A percentile compares a stretch with the other conserved stretches of the same genome.
phyloP scores from a whole-genome alignment of 148 eudicot genomes.

The Selenicereus undatus region DNA sequence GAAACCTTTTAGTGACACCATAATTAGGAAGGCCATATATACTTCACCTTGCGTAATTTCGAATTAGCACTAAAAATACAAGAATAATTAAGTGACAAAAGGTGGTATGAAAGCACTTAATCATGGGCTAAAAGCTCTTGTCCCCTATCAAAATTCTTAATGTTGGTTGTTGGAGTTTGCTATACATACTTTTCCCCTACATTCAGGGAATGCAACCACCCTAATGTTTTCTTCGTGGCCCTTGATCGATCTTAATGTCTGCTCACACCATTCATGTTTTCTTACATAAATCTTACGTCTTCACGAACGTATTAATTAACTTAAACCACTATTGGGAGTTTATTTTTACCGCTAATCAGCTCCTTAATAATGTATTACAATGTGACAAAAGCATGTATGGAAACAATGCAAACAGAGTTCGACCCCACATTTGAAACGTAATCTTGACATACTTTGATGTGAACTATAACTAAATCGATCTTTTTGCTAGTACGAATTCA shows the following conservation, averaged over 20 bases:
- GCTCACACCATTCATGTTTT: not conserved
- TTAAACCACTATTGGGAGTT: too few relatives aligned
- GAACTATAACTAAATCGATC: too few relatives aligned
- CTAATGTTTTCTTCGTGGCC: conserved; percentile 21
- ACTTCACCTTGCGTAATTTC: conserved; percentile 2
- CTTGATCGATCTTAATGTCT: not conserved
- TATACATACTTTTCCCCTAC: conserved; percentile 29
- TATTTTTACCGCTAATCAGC: too few relatives aligned
- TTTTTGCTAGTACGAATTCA: too few relatives aligned
- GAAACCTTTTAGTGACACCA: conserved; percentile 3
- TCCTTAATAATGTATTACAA: too few relatives aligned
- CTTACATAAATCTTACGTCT: too few relatives aligned
- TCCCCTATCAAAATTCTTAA: conserved; percentile 20
- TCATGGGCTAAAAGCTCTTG: conserved; percentile 13
- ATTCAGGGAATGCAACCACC: conserved; percentile 9
- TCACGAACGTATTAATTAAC: too few relatives aligned
- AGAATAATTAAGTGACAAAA: not conserved
- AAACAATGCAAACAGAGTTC: too few relatives aligned
- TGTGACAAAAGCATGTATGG: too few relatives aligned
- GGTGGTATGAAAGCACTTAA: conserved; percentile 14
- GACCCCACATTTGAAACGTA: too few relatives aligned
- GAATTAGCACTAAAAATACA: not conserved
- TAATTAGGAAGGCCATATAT: conserved; percentile 10
- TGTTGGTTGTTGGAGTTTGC: conserved; percentile 33
- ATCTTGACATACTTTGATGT: too few relatives aligned